These are phyloP conservation scores for Aspergillus cejpii DNA, from an alignment of 2,329 filamentous ascomycete species.

Conservation along the genomic window DNA sequence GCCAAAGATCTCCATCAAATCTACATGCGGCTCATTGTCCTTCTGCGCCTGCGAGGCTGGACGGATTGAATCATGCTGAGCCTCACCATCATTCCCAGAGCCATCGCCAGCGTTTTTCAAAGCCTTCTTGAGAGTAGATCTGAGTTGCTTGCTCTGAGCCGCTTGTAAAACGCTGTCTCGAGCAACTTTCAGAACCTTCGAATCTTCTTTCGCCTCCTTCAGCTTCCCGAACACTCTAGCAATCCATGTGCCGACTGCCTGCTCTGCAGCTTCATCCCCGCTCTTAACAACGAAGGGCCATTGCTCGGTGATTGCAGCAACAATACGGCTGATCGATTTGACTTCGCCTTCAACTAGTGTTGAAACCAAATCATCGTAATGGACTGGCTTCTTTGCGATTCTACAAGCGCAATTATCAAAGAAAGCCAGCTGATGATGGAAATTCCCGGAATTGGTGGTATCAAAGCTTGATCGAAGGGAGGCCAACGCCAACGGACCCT, in stretches of 20 bases:
- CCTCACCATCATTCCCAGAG: constrained; percentile 10
- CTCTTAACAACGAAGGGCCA: constrained; percentile 60
- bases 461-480: constrained; percentile 36
- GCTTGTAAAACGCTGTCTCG: constrained; percentile 41
- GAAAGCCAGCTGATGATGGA: constrained; percentile 56
- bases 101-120: constrained; percentile 16
- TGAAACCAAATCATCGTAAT: constrained; percentile 58
- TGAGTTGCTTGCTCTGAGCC: constrained; percentile 36
- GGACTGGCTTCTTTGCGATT: constrained; percentile 69
- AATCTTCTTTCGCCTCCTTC: constrained; percentile 48
- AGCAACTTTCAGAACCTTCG: constrained; percentile 42
- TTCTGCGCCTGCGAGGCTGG: constrained; percentile 10
- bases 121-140: constrained; percentile 34
- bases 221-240: constrained; percentile 52
- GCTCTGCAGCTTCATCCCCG: constrained; percentile 39
- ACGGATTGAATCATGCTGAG: constrained; percentile 8
- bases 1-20: constrained; percentile 50
- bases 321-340: constrained; percentile 54
- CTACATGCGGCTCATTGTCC: constrained; percentile 26
- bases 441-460: constrained; percentile 24
- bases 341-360: constrained; percentile 33
- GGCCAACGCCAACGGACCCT: constrained; percentile 31
- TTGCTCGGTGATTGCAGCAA: constrained; percentile 68
- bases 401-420: constrained; percentile 76
- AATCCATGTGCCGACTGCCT: constrained; percentile 53